Evolutionary conservation across 148 eudicot species (phyloP).

Genomic region (Hydrangea macrophylla): DNA sequence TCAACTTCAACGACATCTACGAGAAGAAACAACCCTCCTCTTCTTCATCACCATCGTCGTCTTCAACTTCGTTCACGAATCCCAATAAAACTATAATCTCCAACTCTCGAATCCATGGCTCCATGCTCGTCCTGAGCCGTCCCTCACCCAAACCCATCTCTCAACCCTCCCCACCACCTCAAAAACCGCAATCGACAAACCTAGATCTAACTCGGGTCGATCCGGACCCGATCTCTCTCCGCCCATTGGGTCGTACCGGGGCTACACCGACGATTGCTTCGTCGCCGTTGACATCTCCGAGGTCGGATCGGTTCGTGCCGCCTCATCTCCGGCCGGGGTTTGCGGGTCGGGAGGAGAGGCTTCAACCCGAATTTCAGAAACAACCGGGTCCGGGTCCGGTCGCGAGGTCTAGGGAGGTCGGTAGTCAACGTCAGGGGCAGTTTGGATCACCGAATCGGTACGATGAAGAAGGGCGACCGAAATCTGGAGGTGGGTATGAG

Average conservation of each 20-base stretch:
- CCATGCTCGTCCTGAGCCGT: constrained; percentile 69
- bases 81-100: constrained; percentile 34
- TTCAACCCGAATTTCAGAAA: constrained; percentile 27
- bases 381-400: constrained; percentile 12
- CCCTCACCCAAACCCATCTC: constrained; percentile 56
- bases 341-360: constrained; percentile 43
- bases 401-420: constrained; percentile 10
- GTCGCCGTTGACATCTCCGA: constrained; percentile 16
- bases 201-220: constrained; percentile 20
- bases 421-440: constrained; percentile 25
- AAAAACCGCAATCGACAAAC: not conserved
- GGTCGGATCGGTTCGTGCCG: constrained; percentile 54
- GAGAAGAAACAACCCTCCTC: constrained; percentile 30
- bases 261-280: constrained; percentile 13
- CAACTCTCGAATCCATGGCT: constrained; percentile 60
- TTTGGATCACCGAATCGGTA: constrained; percentile 19
- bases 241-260: constrained; percentile 54
- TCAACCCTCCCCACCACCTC: constrained; percentile 18
- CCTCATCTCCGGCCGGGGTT: constrained; percentile 70
- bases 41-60: constrained; percentile 4
- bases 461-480: constrained; percentile 43
- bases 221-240: constrained; percentile 44
- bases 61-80: constrained; percentile 16
- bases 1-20: constrained; percentile 78
- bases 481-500: constrained; percentile 56